Evolutionary conservation across 1,284 basidiomycete genomes (phyloP).

Genomic region (Blastosporella zonata): DNA sequence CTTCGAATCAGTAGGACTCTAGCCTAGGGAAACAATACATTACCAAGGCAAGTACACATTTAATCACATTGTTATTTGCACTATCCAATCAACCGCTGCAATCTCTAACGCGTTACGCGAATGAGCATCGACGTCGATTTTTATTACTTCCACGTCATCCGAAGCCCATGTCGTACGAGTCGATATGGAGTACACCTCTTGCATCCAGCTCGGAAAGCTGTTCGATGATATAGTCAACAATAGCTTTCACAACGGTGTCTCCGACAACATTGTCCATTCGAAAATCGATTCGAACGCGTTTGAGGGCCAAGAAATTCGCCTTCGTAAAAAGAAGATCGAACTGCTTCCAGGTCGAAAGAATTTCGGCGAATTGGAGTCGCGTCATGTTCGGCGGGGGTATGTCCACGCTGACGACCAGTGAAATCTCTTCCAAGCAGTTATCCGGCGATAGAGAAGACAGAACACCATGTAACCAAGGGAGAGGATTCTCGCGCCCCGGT

Average conservation of each 20-base stretch:
- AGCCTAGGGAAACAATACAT: too few species aligned
- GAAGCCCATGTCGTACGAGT: constrained; percentile 22
- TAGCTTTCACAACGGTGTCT: constrained; percentile 18
- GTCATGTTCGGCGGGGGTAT: constrained; percentile 24
- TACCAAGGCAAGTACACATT: too few species aligned
- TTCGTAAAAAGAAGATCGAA: constrained; percentile 24
- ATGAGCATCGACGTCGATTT: neutral
- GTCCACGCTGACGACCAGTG: constrained; percentile 21
- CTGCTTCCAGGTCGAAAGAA: constrained; percentile 21
- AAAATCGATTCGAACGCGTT: constrained; percentile 24
- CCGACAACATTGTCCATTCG: constrained; percentile 22
- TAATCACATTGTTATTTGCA: too few species aligned
- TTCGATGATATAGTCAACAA: constrained; percentile 22
- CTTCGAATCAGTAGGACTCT: too few species aligned
- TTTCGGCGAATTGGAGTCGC: constrained; percentile 17
- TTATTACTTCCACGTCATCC: neutral
- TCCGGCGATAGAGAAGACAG: constrained; percentile 18
- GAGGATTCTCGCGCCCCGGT: constrained; percentile 21
- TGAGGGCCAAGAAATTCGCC: constrained; percentile 18
- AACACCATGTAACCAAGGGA: constrained; percentile 23
- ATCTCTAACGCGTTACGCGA: too few species aligned
- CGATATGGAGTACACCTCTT: constrained; percentile 24
- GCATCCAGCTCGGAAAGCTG: constrained; percentile 18
- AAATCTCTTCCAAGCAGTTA: constrained; percentile 22
- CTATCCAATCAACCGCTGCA: too few species aligned